Evolutionary conservation across 305 asterid genomes (phyloP), one percentile per base, ranked within the genome.

Genomic region (Coffea humblotiana): DNA sequence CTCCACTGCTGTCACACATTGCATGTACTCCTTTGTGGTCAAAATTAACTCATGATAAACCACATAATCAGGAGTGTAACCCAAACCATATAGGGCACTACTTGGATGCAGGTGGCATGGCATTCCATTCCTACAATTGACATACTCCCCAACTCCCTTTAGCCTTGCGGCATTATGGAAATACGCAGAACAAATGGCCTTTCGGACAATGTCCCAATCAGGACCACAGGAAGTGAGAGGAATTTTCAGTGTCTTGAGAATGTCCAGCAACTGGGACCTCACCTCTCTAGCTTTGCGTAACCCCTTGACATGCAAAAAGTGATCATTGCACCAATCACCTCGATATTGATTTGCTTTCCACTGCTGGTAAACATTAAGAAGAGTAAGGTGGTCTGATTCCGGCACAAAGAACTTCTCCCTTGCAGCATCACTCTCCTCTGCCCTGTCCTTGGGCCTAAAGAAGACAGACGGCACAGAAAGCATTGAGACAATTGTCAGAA

Each of bases 281-380:
- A 96, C 99, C 81, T 94, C 99, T 75, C 99, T 80, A 6, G 98
- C 99, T 82, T 96, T 94, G 3, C 94, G 87, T 56, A 96, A 78
- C 23, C 98, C 98, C 81, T 96, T 96, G 6, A 94, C 98, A 61
- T 96, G 98, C 66, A 96, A 88, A 77, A 75, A 96, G 78, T 96
- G 98, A 86, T 96, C 98, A 29, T 96, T 96, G 80, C 98, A 96
- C 99, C 98, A 94, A 78, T 94, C 99, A 8, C 98, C 98, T 15
- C 97, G 85, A 60, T 93, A 96, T 37, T 90, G 89, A 78, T 96
- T 96, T 6, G 95, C 83, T 85, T 94, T 91, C 99, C 98, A 96
- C 80, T 96, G 99, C 84, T 91, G 97, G 90, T 96, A 96, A 48
- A 96, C 98, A 32, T 94, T 94, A 12, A 96, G 91, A 27, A 96